phyloP scores from a whole-genome alignment of 805 yeast genomes.

The Yarrowia alimentaria region DNA sequence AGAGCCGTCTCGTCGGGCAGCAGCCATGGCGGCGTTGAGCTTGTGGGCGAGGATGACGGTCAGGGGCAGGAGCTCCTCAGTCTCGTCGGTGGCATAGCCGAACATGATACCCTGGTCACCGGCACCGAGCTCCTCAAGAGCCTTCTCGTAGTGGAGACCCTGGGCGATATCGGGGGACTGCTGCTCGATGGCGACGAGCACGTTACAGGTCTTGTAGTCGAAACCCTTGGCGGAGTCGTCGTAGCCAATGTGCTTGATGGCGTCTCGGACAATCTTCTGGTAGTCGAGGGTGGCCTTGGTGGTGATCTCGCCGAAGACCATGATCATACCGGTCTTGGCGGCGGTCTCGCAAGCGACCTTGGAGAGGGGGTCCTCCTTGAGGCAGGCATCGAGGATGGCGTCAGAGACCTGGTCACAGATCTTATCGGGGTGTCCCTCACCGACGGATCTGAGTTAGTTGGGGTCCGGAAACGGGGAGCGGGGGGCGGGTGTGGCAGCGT shows the following conservation, averaged over 20 bases:
- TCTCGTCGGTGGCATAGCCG: conserved; percentile 98
- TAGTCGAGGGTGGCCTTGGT: conserved; percentile 92
- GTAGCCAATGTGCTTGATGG: conserved; percentile 97
- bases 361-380: conserved; percentile 91
- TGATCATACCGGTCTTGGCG: conserved; percentile 98
- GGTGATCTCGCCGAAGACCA: conserved; percentile 99
- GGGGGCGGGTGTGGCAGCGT: no score
- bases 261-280: conserved; percentile 97
- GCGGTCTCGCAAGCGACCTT: conserved; percentile 99
- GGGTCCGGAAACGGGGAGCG: conserved; percentile 5
- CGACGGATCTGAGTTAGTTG: conserved; percentile 46
- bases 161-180: conserved; percentile 99
- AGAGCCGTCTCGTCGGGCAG: conserved; percentile 94
- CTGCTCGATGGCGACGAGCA: conserved; percentile 97
- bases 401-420: conserved; percentile 97
- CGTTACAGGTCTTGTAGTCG: conserved; percentile 99
- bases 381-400: conserved; percentile 96
- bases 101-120: conserved; percentile 99
- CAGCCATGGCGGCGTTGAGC: conserved; percentile 94
- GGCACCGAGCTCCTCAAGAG: conserved; percentile 96
- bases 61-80: conserved; percentile 95
- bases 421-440: conserved; percentile 60
- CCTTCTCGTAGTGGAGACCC: conserved; percentile 95
- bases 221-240: conserved; percentile 95
- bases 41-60: conserved; percentile 93